phyloP scores from a whole-genome alignment of 2,329 filamentous ascomycete species.

The Paecilomyces variotii region DNA sequence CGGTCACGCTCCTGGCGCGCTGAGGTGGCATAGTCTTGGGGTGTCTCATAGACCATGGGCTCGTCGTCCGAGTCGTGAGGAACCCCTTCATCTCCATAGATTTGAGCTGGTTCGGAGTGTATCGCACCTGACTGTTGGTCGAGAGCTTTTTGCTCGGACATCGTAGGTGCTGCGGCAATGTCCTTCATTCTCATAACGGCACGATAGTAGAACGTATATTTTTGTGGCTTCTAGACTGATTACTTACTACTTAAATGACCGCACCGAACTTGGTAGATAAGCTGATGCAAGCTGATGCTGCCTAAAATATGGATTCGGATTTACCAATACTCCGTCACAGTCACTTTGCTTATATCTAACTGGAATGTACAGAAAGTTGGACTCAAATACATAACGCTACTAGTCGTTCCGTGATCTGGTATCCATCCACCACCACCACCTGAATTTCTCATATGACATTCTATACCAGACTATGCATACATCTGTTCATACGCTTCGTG shows the following conservation, averaged over 20 bases:
- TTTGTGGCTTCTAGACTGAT: no score
- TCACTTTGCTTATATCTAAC: background rate
- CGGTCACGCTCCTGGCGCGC: background rate
- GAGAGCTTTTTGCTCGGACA: background rate
- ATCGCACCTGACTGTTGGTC: background rate
- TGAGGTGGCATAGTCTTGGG: background rate
- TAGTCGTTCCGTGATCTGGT: constrained; percentile 5
- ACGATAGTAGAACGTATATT: no score
- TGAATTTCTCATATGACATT: constrained; percentile 8
- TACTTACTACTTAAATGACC: no score
- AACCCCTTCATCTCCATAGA: background rate
- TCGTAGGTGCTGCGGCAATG: background rate
- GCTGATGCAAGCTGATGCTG: no score
- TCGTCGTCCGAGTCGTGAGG: background rate
- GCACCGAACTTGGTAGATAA: no score
- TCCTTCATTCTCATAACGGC: background rate
- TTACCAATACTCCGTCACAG: no score
- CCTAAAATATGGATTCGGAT: no score
- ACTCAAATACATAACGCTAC: constrained; percentile 5
- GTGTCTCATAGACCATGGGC: background rate
- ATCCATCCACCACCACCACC: constrained; percentile 8
- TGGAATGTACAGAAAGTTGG: constrained; percentile 10
- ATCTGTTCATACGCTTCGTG: no score
- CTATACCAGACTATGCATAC: no score
- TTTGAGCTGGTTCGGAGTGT: background rate